phyloP scores from a whole-genome alignment of 2,329 filamentous ascomycete species.

The Alternaria triticina region DNA sequence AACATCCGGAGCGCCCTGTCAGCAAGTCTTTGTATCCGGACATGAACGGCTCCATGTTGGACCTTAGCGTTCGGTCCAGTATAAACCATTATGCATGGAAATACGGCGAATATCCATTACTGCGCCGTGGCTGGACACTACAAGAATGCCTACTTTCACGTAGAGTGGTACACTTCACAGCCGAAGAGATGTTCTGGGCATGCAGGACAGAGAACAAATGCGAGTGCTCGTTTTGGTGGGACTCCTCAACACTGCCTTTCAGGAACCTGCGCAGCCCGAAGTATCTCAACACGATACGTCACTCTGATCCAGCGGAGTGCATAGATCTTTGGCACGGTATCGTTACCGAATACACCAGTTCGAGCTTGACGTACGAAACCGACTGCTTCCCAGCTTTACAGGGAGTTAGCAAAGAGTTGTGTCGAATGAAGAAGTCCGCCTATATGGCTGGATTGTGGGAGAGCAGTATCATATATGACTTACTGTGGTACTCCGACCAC shows the following conservation, averaged over 20 bases:
- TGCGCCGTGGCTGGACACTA: slow-evolving; percentile 1
- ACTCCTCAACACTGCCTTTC: neutral
- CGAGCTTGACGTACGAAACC: neutral
- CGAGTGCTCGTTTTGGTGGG: neutral
- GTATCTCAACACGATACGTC: neutral
- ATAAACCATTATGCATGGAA: neutral
- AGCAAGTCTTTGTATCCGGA: neutral
- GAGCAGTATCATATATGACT: neutral
- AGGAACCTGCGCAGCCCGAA: neutral
- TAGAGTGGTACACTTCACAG: neutral
- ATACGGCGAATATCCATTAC: neutral
- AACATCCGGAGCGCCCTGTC: neutral
- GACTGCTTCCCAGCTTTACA: slow-evolving; percentile 9
- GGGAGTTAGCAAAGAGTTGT: neutral
- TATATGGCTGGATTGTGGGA: slow-evolving; percentile 8
- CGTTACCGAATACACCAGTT: neutral
- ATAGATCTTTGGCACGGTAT: neutral
- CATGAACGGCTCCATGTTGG: neutral
- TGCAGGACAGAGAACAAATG: neutral
- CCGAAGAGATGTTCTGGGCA: slow-evolving; percentile 7
- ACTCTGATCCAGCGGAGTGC: neutral
- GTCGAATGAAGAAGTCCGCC: neutral
- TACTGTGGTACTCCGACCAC: neutral
- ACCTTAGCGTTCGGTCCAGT: neutral
- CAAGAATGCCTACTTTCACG: slow-evolving; percentile 10